These are phyloP conservation scores for Sphaerulina musiva DNA, from an alignment of 2,329 filamentous ascomycete species.

Conservation along the genomic window DNA sequence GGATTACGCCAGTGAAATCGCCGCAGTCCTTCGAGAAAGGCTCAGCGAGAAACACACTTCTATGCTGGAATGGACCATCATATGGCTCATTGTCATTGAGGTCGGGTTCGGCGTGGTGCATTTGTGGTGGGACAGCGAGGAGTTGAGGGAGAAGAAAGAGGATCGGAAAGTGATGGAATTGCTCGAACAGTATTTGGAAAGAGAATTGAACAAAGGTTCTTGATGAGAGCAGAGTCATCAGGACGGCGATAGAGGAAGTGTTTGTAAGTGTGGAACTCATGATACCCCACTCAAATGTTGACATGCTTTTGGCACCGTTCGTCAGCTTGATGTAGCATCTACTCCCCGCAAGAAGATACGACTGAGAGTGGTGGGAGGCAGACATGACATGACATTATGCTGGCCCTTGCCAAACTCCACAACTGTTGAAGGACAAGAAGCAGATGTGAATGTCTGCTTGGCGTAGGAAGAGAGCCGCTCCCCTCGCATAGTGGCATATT, in stretches of 20 bases:
- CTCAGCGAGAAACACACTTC: conserved; percentile 71
- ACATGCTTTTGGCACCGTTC: not conserved
- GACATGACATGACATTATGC: not conserved
- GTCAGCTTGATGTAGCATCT: not conserved
- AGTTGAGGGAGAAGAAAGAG: conserved; percentile 39
- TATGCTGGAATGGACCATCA: conserved; percentile 91
- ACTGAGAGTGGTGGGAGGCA: not conserved
- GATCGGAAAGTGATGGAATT: conserved; percentile 38
- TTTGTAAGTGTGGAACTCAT: not conserved
- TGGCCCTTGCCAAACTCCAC: no score
- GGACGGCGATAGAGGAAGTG: not conserved
- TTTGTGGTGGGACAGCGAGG: conserved; percentile 57
- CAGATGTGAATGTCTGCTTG: no score
- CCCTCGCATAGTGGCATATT: no score
- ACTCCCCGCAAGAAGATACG: not conserved
- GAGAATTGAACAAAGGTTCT: conserved; percentile 13
- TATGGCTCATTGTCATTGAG: conserved; percentile 85
- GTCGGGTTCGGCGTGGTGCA: conserved; percentile 78
- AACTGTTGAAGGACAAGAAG: no score
- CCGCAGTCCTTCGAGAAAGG: conserved; percentile 54
- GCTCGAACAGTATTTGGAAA: conserved; percentile 35
- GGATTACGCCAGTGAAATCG: conserved; percentile 95
- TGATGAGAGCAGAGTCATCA: not conserved
- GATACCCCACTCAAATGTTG: not conserved
- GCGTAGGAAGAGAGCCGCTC: no score